Evolutionary conservation across 148 eudicot species (phyloP).

Genomic region (Vaccinium vitisidaea): DNA sequence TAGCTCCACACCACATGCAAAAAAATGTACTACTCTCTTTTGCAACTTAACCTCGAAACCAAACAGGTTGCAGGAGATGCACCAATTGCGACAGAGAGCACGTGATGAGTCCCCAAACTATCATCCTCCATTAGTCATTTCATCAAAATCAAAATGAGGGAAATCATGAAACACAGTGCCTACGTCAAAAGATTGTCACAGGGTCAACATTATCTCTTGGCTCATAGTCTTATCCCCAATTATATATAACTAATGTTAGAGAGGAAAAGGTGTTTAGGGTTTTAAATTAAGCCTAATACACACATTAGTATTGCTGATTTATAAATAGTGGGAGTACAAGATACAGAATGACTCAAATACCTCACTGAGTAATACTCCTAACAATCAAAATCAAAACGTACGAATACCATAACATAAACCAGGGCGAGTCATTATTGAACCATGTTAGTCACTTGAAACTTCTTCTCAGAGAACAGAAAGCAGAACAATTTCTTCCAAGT

Average conservation of each 20-base stretch:
- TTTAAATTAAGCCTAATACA: too few species aligned
- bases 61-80: conserved; percentile 88
- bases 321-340: too few species aligned
- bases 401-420: neutral
- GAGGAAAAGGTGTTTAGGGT: too few species aligned
- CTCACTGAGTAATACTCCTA: too few species aligned
- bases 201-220: neutral
- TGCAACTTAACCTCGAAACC: conserved; percentile 46
- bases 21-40: neutral
- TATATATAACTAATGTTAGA: too few species aligned
- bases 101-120: conserved; percentile 59
- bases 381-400: neutral
- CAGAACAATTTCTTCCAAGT: too few species aligned
- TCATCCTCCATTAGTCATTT: conserved; percentile 49
- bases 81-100: conserved; percentile 67
- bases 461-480: too few species aligned
- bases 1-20: too few species aligned
- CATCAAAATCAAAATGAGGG: neutral
- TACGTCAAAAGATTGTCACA: neutral
- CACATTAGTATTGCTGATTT: too few species aligned
- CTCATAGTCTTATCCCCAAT: neutral
- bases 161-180: neutral
- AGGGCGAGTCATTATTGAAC: too few species aligned
- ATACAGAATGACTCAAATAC: too few species aligned
- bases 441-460: too few species aligned